Evolutionary conservation across 192 early-diverging fungal genomes (phyloP), one percentile per base, ranked within the genome.

Genomic region (Dissophora ornata): DNA sequence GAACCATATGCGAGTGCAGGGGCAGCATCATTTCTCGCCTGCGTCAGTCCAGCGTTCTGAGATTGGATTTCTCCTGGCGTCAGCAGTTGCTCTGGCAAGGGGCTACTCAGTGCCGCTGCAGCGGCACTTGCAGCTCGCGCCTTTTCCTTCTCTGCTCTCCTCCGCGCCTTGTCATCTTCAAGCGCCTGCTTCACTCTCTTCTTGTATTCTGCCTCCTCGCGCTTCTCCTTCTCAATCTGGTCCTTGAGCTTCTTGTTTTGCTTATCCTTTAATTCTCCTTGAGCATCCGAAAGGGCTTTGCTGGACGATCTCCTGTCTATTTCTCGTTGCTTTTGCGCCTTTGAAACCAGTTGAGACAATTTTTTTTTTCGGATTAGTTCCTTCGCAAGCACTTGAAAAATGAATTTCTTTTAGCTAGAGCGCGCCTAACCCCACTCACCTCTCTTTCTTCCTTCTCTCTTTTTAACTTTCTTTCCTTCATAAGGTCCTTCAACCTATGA

Each of bases 211-310:
- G 65, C 59, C 26, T 67, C 73, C 29, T 77, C 73, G 1, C 73
- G 73, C n/a, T 77, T 77, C 3, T 77, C 73, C 25, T 67, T 67
- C 21, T 77, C 73, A 3, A 77, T 67, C 32, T 77, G 58, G n/a
- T 77, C 73, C 53, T 62, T 67, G 21, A 67, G 25, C 29, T 77
- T 77, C 30, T 77, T 77, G 38, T 16, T 50, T 6, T 77, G 73
- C 18, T 67, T 77, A 4, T 77, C 73, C 9, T 42, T 24, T 29
- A 77, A 13, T 1, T 67, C 73, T 8, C 34, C 19, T 24, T 77
- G 73, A 0, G 65, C 73, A 10, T 67, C 64, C 18, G 63, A 24
- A 10, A 77, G 30, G 3, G 50, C 53, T 40, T 77, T 77, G 59
- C 58, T 67, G 7, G 63, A 67, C 0, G 63, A 18, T 11, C 73